A percentile compares a stretch with the other conserved stretches of the same genome.
Evolutionary conservation across 2,329 filamentous ascomycete genomes (phyloP).

Genomic region (Ophiostoma himal-ulmi): DNA sequence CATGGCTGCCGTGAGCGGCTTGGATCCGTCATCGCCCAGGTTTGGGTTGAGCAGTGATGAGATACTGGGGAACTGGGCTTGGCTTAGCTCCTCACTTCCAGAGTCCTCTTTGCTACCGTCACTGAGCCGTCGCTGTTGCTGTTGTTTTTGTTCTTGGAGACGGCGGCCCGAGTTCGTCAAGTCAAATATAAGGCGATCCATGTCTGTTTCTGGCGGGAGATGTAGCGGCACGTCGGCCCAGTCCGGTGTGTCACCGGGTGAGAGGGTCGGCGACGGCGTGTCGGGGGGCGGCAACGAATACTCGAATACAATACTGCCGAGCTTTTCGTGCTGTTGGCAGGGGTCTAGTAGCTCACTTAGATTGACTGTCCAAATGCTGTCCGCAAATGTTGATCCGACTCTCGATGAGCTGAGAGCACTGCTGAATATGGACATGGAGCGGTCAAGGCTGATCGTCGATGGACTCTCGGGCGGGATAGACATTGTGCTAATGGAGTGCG

Average conservation of each 20-base stretch:
- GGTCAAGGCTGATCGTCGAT: neutral
- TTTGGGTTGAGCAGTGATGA: slow-evolving; percentile 28
- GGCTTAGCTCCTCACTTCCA: slow-evolving; percentile 17
- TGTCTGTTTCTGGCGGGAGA: slow-evolving; percentile 14
- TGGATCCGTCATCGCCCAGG: slow-evolving; percentile 17
- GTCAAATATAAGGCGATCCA: slow-evolving; percentile 19
- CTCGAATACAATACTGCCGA: slow-evolving; percentile 14
- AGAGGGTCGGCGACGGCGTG: neutral
- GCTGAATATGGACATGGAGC: neutral
- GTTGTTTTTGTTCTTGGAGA: neutral
- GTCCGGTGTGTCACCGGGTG: neutral
- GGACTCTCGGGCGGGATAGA: neutral
- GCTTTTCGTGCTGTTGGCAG: slow-evolving; percentile 21
- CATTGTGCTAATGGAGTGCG: slow-evolving; percentile 1
- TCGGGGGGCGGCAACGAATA: slow-evolving; percentile 16
- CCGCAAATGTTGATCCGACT: neutral
- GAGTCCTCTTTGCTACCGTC: neutral
- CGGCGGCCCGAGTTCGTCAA: slow-evolving; percentile 18
- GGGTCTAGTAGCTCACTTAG: slow-evolving; percentile 17
- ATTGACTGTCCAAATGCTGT: slow-evolving; percentile 15
- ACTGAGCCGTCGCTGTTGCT: neutral
- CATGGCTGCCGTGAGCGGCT: slow-evolving; percentile 16
- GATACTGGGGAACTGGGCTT: slow-evolving; percentile 29
- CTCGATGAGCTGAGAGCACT: neutral
- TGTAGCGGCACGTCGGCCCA: slow-evolving; percentile 22